A percentile compares a stretch with the other conserved stretches of the same genome.
phyloP scores from a whole-genome alignment of 1,284 basidiomycete species.

The Leccinum variabile region DNA sequence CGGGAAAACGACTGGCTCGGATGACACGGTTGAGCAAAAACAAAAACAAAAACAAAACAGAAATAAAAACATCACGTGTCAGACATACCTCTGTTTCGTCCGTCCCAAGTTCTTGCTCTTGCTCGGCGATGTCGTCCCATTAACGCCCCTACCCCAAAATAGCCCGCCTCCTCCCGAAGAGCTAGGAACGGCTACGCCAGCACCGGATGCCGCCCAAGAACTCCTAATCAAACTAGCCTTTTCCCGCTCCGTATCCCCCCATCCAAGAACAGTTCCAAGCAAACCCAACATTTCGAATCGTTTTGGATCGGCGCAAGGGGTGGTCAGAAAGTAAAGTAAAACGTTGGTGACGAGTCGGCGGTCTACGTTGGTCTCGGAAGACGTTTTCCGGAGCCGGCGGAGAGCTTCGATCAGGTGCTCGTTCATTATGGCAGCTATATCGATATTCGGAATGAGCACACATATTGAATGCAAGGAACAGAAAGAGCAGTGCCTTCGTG shows the following conservation, averaged over 20 bases:
- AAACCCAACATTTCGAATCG: conserved; percentile 96
- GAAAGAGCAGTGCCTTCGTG: conserved; percentile 66
- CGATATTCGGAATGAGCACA: conserved; percentile 17
- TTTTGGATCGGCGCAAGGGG: conserved; percentile 89
- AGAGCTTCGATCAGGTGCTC: conserved; percentile 97
- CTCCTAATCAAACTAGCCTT: conserved; percentile 63
- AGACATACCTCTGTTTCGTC: conserved; percentile 70
- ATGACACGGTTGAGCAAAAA: conserved; percentile 2
- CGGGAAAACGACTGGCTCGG: conserved; percentile 85
- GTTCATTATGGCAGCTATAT: conserved; percentile 88
- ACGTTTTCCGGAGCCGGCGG: conserved; percentile 84
- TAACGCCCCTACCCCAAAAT: conserved; percentile 49
- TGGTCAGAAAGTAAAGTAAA: conserved; percentile 87
- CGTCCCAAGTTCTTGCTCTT: conserved; percentile 51
- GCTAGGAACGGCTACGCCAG: conserved; percentile 10
- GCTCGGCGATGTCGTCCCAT: conserved; percentile 38
- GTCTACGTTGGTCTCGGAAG: conserved; percentile 89
- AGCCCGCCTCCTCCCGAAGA: conserved; percentile 28
- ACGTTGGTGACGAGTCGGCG: conserved; percentile 94
- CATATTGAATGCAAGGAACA: conserved; percentile 31
- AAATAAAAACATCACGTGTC: background rate
- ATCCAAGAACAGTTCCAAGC: conserved; percentile 85
- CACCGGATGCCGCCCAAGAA: conserved; percentile 57
- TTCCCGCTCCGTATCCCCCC: conserved; percentile 89
- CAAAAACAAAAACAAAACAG: background rate